Conservation (phyloP, 78 protist species). For the Dictyostelium citrinum region DNA sequence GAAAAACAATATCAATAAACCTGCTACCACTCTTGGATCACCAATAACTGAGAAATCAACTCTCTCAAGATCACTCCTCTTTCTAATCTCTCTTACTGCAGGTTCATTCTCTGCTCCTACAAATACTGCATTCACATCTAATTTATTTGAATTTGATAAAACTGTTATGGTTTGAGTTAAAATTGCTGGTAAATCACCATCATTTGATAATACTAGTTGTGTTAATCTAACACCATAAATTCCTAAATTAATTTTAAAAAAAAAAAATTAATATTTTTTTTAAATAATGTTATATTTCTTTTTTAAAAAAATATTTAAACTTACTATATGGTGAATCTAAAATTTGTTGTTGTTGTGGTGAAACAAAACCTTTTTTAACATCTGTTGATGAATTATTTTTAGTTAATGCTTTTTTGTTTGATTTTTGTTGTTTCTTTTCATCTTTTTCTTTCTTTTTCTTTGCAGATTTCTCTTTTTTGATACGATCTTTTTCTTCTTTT, state of each 20-base stretch:
- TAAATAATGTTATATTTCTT: neutral
- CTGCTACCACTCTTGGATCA: constrained; percentile 50
- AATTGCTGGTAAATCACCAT: constrained; percentile 49
- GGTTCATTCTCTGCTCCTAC: constrained; percentile 34
- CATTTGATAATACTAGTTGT: constrained; percentile 38
- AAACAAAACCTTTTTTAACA: constrained; percentile 9
- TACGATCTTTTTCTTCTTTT: constrained; percentile 43
- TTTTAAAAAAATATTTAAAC: neutral
- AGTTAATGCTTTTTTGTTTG: neutral
- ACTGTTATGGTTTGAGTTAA: constrained; percentile 29
- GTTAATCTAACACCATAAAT: constrained; percentile 48
- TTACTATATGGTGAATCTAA: neutral
- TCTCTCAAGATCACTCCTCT: neutral
- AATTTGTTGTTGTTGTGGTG: neutral
- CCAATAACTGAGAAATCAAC: constrained; percentile 25
- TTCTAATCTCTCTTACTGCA: constrained; percentile 2
- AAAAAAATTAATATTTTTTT: neutral
- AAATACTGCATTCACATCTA: constrained; percentile 39
- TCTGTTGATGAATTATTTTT: constrained; percentile 29
- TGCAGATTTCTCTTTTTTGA: constrained; percentile 55
- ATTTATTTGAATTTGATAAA: constrained; percentile 39
- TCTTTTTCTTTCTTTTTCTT: constrained; percentile 57
- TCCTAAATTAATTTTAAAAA: neutral
- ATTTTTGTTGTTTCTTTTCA: constrained; percentile 46
- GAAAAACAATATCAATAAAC: constrained; percentile 41